phyloP scores from a whole-genome alignment of 2,329 filamentous ascomycete species.

The Emergomyces pasteurianus region DNA sequence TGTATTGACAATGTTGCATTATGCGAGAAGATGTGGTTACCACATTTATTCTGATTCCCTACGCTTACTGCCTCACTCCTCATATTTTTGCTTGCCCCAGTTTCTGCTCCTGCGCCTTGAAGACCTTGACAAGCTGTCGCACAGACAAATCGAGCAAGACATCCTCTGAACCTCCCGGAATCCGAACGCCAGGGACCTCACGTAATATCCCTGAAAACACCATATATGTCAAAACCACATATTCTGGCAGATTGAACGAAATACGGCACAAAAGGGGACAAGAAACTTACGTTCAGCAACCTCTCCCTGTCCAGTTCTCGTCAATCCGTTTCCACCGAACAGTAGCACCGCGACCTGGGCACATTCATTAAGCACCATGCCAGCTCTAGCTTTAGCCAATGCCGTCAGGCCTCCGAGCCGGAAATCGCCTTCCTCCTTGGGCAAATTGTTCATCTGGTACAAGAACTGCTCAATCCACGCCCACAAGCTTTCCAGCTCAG shows the following conservation, averaged over 20 bases:
- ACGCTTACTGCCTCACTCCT: not conserved
- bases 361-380: slow-evolving; percentile 60
- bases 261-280: slow-evolving; percentile 9
- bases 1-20: not conserved
- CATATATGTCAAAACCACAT: slow-evolving; percentile 3
- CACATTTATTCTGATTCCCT: not conserved
- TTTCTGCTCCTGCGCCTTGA: slow-evolving; percentile 26
- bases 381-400: slow-evolving; percentile 59
- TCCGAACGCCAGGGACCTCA: slow-evolving; percentile 50
- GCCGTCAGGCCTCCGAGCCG: slow-evolving; percentile 61
- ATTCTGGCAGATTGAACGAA: slow-evolving; percentile 14
- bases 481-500: slow-evolving; percentile 55
- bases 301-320: slow-evolving; percentile 57
- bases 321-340: slow-evolving; percentile 65
- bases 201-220: slow-evolving; percentile 43
- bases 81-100: slow-evolving; percentile 15
- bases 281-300: slow-evolving; percentile 51
- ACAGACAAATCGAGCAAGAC: slow-evolving; percentile 60
- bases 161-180: slow-evolving; percentile 61
- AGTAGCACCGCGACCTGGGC: slow-evolving; percentile 56
- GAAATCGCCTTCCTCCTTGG: slow-evolving; percentile 33
- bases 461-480: slow-evolving; percentile 62
- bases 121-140: slow-evolving; percentile 59
- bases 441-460: slow-evolving; percentile 54
- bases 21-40: not conserved